These are phyloP conservation scores for Acephala macrosclerotiorum DNA, from an alignment of 2,329 filamentous ascomycete species.

Conservation along the genomic window DNA sequence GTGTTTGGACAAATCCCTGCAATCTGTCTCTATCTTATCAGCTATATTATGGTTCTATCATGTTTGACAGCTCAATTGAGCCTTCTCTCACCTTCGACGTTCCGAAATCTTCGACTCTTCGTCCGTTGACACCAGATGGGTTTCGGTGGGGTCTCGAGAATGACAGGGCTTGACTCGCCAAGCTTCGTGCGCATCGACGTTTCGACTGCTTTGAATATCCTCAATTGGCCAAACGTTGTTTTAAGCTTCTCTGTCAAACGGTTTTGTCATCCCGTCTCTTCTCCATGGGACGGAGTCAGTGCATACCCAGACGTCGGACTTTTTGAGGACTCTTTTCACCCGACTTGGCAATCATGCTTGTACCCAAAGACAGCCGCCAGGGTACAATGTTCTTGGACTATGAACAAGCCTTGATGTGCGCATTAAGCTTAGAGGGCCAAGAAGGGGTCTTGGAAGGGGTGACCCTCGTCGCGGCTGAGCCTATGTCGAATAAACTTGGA, in stretches of 20 bases:
- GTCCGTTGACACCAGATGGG: slow-evolving; percentile 36
- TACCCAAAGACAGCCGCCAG: neutral
- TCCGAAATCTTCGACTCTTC: slow-evolving; percentile 30
- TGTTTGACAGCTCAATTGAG: slow-evolving; percentile 22
- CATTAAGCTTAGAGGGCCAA: slow-evolving; percentile 33
- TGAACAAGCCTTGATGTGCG: slow-evolving; percentile 23
- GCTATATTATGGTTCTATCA: slow-evolving; percentile 20
- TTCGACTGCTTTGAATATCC: slow-evolving; percentile 18
- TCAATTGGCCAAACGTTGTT: slow-evolving; percentile 34
- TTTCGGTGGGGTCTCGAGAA: slow-evolving; percentile 38
- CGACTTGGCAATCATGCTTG: slow-evolving; percentile 31
- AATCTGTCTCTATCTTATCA: slow-evolving; percentile 21
- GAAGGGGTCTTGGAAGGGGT: slow-evolving; percentile 20
- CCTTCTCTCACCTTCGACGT: slow-evolving; percentile 33
- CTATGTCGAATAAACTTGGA: slow-evolving; percentile 34
- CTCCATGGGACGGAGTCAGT: slow-evolving; percentile 28
- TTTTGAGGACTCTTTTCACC: slow-evolving; percentile 22
- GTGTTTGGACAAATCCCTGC: slow-evolving; percentile 10
- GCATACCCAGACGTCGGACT: slow-evolving; percentile 34
- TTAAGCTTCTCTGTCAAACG: slow-evolving; percentile 32
- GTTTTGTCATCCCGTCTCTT: slow-evolving; percentile 31
- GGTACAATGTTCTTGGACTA: slow-evolving; percentile 9
- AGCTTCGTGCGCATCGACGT: slow-evolving; percentile 26
- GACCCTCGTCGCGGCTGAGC: slow-evolving; percentile 25
- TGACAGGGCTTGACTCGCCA: slow-evolving; percentile 29